Conservation (phyloP, 2,329 filamentous ascomycete genomes). For the Drechslerella dactyloides region DNA sequence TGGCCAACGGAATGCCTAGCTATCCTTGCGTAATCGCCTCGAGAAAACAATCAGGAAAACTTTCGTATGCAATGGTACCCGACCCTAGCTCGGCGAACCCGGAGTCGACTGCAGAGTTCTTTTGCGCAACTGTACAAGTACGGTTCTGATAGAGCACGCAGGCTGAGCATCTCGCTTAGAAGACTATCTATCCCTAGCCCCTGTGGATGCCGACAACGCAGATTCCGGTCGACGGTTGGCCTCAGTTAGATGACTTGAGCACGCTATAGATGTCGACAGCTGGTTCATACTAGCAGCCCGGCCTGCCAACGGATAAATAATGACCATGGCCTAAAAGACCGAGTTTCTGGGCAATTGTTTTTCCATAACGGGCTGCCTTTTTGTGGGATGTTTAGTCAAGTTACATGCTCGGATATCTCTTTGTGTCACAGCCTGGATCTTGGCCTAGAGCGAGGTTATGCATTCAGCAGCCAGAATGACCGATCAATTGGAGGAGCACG, state of each 20-base stretch:
- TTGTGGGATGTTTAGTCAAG: too few relatives aligned
- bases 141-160: not conserved
- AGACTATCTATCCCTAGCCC: too few relatives aligned
- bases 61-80: slow-evolving; percentile 2
- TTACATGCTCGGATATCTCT: slow-evolving; percentile 17
- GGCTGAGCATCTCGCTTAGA: too few relatives aligned
- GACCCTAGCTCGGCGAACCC: not conserved
- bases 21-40: not conserved
- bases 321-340: not conserved
- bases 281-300: not conserved
- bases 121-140: not conserved
- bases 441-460: too few relatives aligned
- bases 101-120: not conserved
- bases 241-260: not conserved
- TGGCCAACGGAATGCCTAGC: slow-evolving; percentile 2
- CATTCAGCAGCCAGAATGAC: too few relatives aligned
- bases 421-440: slow-evolving; percentile 18
- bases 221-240: not conserved
- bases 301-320: slow-evolving; percentile 22
- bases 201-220: not conserved
- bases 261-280: slow-evolving; percentile 4
- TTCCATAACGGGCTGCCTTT: not conserved
- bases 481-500: too few relatives aligned
- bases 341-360: too few relatives aligned
- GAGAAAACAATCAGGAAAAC: not conserved